phyloP scores from a whole-genome alignment of 2,329 filamentous ascomycete genomes.

The Hortaea werneckii region DNA sequence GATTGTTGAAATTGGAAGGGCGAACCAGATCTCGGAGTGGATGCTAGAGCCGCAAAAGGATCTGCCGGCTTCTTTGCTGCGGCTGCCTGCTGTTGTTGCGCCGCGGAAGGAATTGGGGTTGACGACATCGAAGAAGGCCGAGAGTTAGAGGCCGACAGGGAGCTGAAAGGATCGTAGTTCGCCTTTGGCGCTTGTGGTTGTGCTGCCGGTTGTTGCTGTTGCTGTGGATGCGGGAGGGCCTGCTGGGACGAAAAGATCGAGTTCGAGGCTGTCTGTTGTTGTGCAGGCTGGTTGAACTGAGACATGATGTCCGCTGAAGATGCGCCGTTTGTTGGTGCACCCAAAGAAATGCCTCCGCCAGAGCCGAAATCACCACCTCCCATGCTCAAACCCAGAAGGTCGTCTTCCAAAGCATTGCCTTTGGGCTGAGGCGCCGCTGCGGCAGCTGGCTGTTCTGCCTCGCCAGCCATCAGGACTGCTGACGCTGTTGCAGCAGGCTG shows the following conservation, averaged over 20 bases:
- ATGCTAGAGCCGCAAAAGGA: constrained; percentile 51
- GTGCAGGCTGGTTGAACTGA: constrained; percentile 20
- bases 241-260: constrained; percentile 20
- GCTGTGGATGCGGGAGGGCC: constrained; percentile 22
- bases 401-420: constrained; percentile 66
- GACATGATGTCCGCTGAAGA: constrained; percentile 22
- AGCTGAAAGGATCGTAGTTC: constrained; percentile 48
- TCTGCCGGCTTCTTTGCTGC: constrained; percentile 35
- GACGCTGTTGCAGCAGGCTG: constrained; percentile 29
- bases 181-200: constrained; percentile 21
- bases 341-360: constrained; percentile 73
- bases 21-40: constrained; percentile 41
- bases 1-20: constrained; percentile 41
- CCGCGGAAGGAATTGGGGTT: constrained; percentile 34
- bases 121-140: constrained; percentile 37
- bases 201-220: constrained; percentile 31
- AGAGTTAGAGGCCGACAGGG: constrained; percentile 25
- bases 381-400: constrained; percentile 80
- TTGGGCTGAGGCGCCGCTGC: constrained; percentile 16
- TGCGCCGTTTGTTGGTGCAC: constrained; percentile 35
- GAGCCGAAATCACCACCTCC: constrained; percentile 60
- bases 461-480: constrained; percentile 13
- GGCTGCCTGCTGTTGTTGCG: constrained; percentile 13
- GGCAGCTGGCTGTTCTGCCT: not conserved
- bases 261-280: constrained; percentile 16